Percentiles rank a stretch among this genome's conserved stretches.
These are phyloP conservation scores for Globisporangium spinosum DNA, from an alignment of 352 stramenopile species.

Conservation along the genomic window DNA sequence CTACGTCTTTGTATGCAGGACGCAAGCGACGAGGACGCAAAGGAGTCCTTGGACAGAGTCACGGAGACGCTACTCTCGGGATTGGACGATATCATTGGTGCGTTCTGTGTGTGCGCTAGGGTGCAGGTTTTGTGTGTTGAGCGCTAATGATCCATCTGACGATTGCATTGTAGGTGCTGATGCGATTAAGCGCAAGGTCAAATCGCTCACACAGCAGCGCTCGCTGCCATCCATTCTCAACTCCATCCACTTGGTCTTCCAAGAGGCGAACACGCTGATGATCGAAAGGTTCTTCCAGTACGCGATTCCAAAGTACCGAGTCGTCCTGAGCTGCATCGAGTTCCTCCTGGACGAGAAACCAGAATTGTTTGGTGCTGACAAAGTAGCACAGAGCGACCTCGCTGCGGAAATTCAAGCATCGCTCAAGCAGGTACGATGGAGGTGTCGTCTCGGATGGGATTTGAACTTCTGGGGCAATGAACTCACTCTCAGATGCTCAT, in stretches of 20 bases:
- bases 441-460: too few species aligned
- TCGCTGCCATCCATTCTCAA: constrained; percentile 24
- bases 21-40: constrained; percentile 25
- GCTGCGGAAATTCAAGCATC: not conserved
- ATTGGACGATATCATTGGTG: constrained; percentile 15
- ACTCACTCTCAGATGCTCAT: too few species aligned
- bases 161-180: not conserved
- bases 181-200: not conserved
- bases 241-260: constrained; percentile 32
- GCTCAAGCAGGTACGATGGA: constrained; percentile 3
- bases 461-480: too few species aligned
- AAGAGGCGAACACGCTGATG: constrained; percentile 59
- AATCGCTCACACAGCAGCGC: constrained; percentile 8
- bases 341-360: constrained; percentile 14
- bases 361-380: constrained; percentile 1
- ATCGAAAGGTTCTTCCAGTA: constrained; percentile 64
- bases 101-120: not conserved
- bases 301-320: constrained; percentile 50
- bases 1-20: constrained; percentile 21
- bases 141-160: too few species aligned
- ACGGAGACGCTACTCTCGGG: constrained; percentile 26
- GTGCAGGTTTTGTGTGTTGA: not conserved
- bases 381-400: not conserved
- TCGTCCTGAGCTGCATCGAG: constrained; percentile 35
- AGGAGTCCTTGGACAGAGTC: constrained; percentile 29